Percentiles rank a stretch among this genome's conserved stretches.
Conservation (phyloP, 1,284 basidiomycete species). For the Rugosomyces carneus region DNA sequence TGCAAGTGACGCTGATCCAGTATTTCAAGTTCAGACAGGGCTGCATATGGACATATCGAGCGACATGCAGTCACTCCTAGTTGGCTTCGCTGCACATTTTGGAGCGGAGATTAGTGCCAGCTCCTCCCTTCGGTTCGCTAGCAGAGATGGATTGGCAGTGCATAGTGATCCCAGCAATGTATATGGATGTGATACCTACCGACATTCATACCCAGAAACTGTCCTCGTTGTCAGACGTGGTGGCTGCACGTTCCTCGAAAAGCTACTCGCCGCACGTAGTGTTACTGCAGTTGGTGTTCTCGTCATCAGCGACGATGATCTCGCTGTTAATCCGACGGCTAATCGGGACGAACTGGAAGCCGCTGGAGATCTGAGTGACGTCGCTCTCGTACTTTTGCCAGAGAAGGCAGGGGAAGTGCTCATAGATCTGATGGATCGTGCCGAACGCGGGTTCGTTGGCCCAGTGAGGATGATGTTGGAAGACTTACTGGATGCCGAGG, state of each 20-base stretch:
- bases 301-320: conserved; percentile 59
- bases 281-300: conserved; percentile 73
- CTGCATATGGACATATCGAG: conserved; percentile 22
- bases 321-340: conserved; percentile 62
- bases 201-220: conserved; percentile 38
- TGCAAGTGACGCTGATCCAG: conserved; percentile 42
- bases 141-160: conserved; percentile 45
- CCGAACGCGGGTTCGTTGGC: conserved; percentile 39
- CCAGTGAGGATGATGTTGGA: conserved; percentile 51
- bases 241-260: conserved; percentile 78
- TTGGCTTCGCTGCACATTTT: conserved; percentile 65
- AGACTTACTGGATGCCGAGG: conserved; percentile 6
- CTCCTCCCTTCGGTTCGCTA: conserved; percentile 37
- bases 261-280: conserved; percentile 57
- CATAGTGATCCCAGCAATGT: conserved; percentile 43
- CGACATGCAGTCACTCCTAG: conserved; percentile 42
- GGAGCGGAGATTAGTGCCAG: conserved; percentile 52
- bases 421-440: conserved; percentile 46
- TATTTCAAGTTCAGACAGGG: conserved; percentile 31
- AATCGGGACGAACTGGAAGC: conserved; percentile 46
- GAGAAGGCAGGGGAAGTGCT: conserved; percentile 45
- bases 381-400: conserved; percentile 56
- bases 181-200: conserved; percentile 56
- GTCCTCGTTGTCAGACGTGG: conserved; percentile 62
- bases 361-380: conserved; percentile 52